Conservation (phyloP, 306 rosid species). For the Fragaria iinumae region DNA sequence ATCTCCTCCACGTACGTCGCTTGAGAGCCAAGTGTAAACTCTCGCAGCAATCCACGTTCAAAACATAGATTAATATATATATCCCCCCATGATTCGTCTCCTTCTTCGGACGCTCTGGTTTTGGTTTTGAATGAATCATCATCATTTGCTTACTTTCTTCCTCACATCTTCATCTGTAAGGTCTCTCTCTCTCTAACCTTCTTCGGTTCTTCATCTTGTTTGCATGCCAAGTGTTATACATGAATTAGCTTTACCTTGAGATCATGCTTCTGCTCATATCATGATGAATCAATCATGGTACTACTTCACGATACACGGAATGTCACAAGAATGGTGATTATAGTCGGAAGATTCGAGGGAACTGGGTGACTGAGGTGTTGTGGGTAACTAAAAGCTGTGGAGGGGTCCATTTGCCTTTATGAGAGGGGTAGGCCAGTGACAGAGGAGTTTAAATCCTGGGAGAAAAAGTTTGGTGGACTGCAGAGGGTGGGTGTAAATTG, state of each 20-base stretch:
- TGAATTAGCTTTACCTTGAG: not conserved
- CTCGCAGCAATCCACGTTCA: not conserved
- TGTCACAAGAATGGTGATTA: not conserved
- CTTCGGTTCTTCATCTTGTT: not conserved
- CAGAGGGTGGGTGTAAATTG: too few relatives aligned
- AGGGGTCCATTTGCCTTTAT: too few relatives aligned
- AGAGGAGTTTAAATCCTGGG: too few relatives aligned
- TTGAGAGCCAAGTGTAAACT: not conserved
- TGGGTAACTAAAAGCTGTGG: too few relatives aligned
- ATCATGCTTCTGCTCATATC: not conserved
- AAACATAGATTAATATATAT: not conserved
- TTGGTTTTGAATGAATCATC: constrained; percentile 5
- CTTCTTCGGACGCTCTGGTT: constrained; percentile 10
- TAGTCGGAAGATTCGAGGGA: too few relatives aligned
- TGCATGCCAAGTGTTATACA: not conserved
- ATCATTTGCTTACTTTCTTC: not conserved
- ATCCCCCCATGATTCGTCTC: not conserved
- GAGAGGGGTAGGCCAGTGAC: too few relatives aligned
- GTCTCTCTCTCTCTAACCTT: not conserved
- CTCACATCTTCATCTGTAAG: not conserved
- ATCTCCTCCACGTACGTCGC: not conserved
- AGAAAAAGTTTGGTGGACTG: too few relatives aligned
- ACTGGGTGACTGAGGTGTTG: too few relatives aligned
- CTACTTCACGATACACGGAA: not conserved
- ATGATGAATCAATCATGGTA: not conserved